Base-by-base conservation (phyloP, 805 yeast genomes). In the Ogataea ramenticola region DNA sequence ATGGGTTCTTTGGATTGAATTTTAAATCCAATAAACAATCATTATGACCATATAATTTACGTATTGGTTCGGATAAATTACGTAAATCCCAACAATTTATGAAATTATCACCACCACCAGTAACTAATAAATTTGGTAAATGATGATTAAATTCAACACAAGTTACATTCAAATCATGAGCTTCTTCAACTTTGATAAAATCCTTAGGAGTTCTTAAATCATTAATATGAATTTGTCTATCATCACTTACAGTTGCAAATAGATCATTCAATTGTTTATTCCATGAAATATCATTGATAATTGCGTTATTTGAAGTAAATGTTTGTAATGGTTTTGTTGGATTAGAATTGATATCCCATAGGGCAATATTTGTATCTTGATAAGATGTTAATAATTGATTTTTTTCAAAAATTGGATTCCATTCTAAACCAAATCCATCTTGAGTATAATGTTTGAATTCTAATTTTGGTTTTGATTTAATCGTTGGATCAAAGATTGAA, bases 21-120 rank as follows among this genome's bases (percentile, higher is more conserved):
- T 75, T 68, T 41, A 83, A 65, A 60, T 80, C 72, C 39, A 77
- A 67, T 27, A 84, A 70, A 3, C 77, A 67, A 20, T 69, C 74
- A 36, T 69, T 60, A 58, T 86, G 95, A 19, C 93, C 95, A 50
- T 71, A 76, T 16, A 88, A 64, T 44, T 75, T 74, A 53, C 91
- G 73, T 29, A 85, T 53, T 26, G 89, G 86, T 14, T 65, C 60
- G 1, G 67, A 51, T 27, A 79, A 68, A 55, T 79, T 79, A 57
- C 95, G 73, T 43, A 85, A 62, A 58, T 89, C 96, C 80, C 87
- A 87, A 22, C 83, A 65, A 42, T 75, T 76, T 19, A 87, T 75
- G n/a, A 80, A 66, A 53, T 80, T 79, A 58, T 88, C 96, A 24
- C 82, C 78, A 12, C 88, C 83, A 20, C 85, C 96, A 1, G 93